Percentiles rank a stretch among this genome's conserved stretches.
These are phyloP conservation scores for Aspergillus sp. DNA, from an alignment of 2,329 filamentous ascomycete species.

Conservation along the genomic window DNA sequence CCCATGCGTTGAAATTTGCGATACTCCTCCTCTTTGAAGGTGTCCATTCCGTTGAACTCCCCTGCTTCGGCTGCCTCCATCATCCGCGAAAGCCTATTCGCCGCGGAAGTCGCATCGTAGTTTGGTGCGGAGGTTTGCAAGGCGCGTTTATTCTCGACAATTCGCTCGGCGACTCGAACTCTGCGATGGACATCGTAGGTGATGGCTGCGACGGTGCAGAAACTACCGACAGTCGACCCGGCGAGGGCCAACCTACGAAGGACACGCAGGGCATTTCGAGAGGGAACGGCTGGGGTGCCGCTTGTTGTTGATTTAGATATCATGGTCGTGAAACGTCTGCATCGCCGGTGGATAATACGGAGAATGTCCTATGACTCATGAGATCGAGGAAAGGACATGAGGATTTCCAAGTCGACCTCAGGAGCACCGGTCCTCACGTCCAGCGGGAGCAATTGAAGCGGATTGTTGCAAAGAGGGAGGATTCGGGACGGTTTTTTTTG, in stretches of 20 bases:
- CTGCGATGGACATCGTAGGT: constrained; percentile 44
- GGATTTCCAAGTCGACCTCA: neutral
- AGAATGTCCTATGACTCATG: constrained; percentile 17
- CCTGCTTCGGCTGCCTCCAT: constrained; percentile 46
- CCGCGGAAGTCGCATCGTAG: constrained; percentile 41
- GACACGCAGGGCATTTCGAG: constrained; percentile 45
- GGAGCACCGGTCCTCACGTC: neutral
- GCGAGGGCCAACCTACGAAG: constrained; percentile 37
- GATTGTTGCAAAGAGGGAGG: constrained; percentile 1
- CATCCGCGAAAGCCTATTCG: constrained; percentile 39
- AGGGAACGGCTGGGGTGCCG: constrained; percentile 37
- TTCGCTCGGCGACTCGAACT: constrained; percentile 41
- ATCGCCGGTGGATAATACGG: constrained; percentile 25
- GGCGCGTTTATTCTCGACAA: constrained; percentile 45
- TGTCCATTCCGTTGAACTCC: constrained; percentile 41
- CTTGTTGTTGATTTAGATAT: constrained; percentile 29
- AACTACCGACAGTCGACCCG: constrained; percentile 39
- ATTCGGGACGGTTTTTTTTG: constrained; percentile 3
- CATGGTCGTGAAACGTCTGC: constrained; percentile 27
- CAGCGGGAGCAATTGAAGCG: neutral
- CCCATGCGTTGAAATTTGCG: constrained; percentile 15
- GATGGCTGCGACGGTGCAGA: constrained; percentile 41
- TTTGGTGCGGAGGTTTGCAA: constrained; percentile 42
- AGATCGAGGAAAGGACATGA: neutral
- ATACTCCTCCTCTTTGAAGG: constrained; percentile 30